phyloP scores from a whole-genome alignment of 805 yeast genomes.

The Hanseniaspora nectarophila region DNA sequence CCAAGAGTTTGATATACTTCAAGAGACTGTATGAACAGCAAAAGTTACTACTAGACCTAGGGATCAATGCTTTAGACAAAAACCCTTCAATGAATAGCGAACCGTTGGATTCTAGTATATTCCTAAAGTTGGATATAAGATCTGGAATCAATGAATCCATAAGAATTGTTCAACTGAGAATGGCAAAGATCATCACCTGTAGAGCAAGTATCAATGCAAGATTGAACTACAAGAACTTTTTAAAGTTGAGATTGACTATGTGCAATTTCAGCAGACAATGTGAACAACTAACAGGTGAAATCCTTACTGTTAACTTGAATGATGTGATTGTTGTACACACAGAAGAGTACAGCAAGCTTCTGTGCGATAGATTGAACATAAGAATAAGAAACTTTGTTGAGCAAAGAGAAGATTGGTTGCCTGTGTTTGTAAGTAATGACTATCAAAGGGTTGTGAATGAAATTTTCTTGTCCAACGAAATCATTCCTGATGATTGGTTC shows the following conservation, averaged over 20 bases:
- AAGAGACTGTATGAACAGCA: slow-evolving; percentile 68
- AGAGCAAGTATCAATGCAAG: slow-evolving; percentile 59
- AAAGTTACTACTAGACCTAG: slow-evolving; percentile 60
- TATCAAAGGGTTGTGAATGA: slow-evolving; percentile 42
- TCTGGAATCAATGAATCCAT: slow-evolving; percentile 55
- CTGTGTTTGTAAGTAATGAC: slow-evolving; percentile 40
- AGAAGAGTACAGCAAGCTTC: slow-evolving; percentile 34
- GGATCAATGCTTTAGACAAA: slow-evolving; percentile 37
- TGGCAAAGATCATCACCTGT: slow-evolving; percentile 66
- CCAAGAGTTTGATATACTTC: slow-evolving; percentile 58
- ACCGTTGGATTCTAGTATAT: slow-evolving; percentile 27
- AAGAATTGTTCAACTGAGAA: slow-evolving; percentile 57
- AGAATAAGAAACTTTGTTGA: slow-evolving; percentile 31
- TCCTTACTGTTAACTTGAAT: slow-evolving; percentile 46
- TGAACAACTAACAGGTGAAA: slow-evolving; percentile 66
- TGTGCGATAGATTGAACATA: not conserved
- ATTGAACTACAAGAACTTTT: slow-evolving; percentile 47
- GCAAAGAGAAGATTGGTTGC: slow-evolving; percentile 72
- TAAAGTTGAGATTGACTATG: slow-evolving; percentile 53
- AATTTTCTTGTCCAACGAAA: slow-evolving; percentile 36
- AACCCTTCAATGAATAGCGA: slow-evolving; percentile 14
- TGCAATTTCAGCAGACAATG: slow-evolving; percentile 68
- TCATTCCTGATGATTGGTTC: slow-evolving; percentile 42
- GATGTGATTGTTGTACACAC: slow-evolving; percentile 59
- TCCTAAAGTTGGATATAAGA: slow-evolving; percentile 56